Evolutionary conservation across 225 moss, liverwort and hornwort species (phyloP).

Genomic region (Ulota crispa): DNA sequence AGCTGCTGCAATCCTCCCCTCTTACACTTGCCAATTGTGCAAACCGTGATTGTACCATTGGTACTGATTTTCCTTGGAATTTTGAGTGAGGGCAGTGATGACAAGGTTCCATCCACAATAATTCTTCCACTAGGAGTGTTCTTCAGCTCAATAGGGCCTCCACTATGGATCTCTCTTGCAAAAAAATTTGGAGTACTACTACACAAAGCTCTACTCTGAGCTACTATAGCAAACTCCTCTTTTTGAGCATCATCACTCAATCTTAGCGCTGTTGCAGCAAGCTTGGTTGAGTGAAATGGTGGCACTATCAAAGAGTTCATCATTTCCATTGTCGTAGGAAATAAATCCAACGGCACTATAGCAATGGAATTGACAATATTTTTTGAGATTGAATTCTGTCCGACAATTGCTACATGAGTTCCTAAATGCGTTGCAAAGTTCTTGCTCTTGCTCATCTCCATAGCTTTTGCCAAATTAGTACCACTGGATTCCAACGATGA

Average conservation of each 20-base stretch:
- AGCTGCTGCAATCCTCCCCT: constrained; percentile 42
- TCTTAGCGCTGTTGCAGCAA: constrained; percentile 1
- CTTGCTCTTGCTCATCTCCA: constrained; percentile 28
- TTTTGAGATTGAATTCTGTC: background rate
- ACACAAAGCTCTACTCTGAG: constrained; percentile 41
- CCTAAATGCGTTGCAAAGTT: constrained; percentile 11
- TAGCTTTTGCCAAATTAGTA: constrained; percentile 15
- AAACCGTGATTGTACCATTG: constrained; percentile 34
- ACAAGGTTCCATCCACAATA: constrained; percentile 17
- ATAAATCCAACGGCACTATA: background rate
- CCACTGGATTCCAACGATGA: constrained; percentile 37
- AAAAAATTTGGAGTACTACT: constrained; percentile 18
- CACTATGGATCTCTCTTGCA: background rate
- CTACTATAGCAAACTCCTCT: constrained; percentile 43
- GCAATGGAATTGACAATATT: background rate
- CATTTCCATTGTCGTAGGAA: background rate
- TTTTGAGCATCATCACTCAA: background rate
- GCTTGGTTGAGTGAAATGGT: background rate
- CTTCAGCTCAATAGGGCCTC: constrained; percentile 27
- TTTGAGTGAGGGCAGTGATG: constrained; percentile 18
- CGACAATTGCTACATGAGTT: background rate
- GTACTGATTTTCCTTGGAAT: background rate
- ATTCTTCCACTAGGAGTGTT: constrained; percentile 30
- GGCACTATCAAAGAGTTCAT: constrained; percentile 18
- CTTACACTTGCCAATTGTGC: constrained; percentile 44